A percentile compares a stretch with the other conserved stretches of the same genome.
Conservation (phyloP, 208 protist species). For the Trypanosoma vivax region DNA sequence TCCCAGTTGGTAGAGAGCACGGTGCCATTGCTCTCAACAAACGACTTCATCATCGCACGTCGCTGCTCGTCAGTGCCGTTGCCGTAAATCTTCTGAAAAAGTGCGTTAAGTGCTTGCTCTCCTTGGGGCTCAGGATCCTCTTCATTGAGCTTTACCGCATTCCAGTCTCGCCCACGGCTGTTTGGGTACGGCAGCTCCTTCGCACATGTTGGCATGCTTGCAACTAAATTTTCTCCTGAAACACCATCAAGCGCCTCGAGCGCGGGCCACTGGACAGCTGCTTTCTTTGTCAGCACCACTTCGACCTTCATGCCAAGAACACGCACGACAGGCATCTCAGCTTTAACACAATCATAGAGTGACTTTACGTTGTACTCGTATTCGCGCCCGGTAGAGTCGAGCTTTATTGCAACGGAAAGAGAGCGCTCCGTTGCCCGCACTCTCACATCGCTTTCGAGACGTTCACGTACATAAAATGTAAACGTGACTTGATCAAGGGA, state of each 20-base stretch:
- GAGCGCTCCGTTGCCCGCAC: conserved; percentile 30
- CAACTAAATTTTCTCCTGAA: not conserved
- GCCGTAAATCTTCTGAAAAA: conserved; percentile 93
- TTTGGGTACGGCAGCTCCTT: conserved; percentile 74
- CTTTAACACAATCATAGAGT: conserved; percentile 47
- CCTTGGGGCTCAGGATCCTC: conserved; percentile 86
- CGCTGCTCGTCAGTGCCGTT: conserved; percentile 85
- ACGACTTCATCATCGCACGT: conserved; percentile 94
- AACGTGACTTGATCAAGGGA: conserved; percentile 51
- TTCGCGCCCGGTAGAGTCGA: conserved; percentile 53
- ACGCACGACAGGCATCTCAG: conserved; percentile 20
- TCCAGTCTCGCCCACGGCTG: conserved; percentile 83
- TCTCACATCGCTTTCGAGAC: conserved; percentile 38
- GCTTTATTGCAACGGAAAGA: conserved; percentile 46
- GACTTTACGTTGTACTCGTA: conserved; percentile 63
- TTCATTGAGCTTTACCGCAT: conserved; percentile 58
- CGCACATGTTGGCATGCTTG: conserved; percentile 16
- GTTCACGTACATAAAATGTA: conserved; percentile 84
- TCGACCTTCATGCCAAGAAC: conserved; percentile 88
- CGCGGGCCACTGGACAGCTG: conserved; percentile 58
- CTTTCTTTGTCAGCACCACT: conserved; percentile 51
- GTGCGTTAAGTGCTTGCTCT: conserved; percentile 83
- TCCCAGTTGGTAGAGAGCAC: conserved; percentile 96
- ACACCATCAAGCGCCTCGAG: conserved; percentile 32
- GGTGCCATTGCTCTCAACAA: conserved; percentile 92